Base-by-base conservation (phyloP, 2,329 filamentous ascomycete genomes). In the Aspergillus neoniger region DNA sequence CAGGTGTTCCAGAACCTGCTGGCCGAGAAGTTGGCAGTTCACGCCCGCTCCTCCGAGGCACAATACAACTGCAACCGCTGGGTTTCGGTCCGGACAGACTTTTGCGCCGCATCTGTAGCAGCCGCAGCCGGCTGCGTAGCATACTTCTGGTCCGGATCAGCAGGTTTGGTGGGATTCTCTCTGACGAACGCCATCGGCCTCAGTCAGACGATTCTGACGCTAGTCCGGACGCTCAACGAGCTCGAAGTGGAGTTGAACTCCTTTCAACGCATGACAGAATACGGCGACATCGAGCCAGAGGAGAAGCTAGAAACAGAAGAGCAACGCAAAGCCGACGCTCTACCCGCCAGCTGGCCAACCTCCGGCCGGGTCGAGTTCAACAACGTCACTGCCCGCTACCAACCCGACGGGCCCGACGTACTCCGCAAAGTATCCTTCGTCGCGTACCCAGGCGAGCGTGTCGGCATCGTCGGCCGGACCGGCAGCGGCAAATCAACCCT, bases 1-100 rank as follows among this genome's bases (percentile, higher is more conserved):
- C 70, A 77, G 25, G 76, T 76, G 1, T 86, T 86, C 57, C 74
- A 78, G 10, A 70, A 78, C 25, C 77, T 82, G 36, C 70, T 86
- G n/a, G 83, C 83, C 1, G 75, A 81, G 28, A 82, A 82, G 64
- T 62, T 86, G 32, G 76, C 81, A 1, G 69, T 78, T 0, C 83
- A 80, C 71, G 78, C 80, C 10, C 77, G 79, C 5, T 75, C 82
- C 0, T 73, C 77, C 0, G 82, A 85, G 66, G 75, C 83, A 1
- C 81, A 79, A 50, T 85, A 79, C 63, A 85, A 85, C 69, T 81
- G 81, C 61, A 86, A 86, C 67, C 80, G 84, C 7, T 86, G 84
- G 84, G 81, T 86, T 2, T 78, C 80, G 1, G 77, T 86, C 41
- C 80, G 84, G 5, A 76, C 84, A 4, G 84, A 86, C 62, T 78